Percentiles rank a stretch among this genome's conserved stretches.
Evolutionary conservation across 768 basidiomycete species (phyloP).

Genomic region (Suillus subluteus): DNA sequence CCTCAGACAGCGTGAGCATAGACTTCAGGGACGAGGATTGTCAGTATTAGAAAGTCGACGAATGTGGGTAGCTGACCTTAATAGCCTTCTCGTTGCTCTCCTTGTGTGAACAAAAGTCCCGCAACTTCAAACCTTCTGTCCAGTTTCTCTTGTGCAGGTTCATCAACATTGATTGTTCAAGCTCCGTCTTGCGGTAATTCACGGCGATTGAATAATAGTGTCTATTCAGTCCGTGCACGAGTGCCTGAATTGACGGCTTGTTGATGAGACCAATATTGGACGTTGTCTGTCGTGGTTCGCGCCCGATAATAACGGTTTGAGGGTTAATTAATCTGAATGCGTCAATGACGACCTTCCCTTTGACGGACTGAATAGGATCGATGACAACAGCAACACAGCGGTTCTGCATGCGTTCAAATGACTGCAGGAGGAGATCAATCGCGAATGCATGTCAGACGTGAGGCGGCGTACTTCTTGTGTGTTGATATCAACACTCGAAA

Average conservation of each 20-base stretch:
- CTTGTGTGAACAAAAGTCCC: constrained; percentile 89
- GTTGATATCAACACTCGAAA: constrained; percentile 98
- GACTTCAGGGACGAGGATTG: constrained; percentile 50
- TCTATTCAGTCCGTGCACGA: constrained; percentile 96
- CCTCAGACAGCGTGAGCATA: constrained; percentile 90
- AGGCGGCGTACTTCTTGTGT: constrained; percentile 81
- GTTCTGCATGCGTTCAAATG: constrained; percentile 91
- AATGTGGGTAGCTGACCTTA: constrained; percentile 63
- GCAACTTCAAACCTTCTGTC: constrained; percentile 94
- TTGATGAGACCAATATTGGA: constrained; percentile 99
- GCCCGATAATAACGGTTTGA: constrained; percentile 84
- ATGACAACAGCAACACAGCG: constrained; percentile 97
- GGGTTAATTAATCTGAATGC: constrained; percentile 98
- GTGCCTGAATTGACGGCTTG: constrained; percentile 98
- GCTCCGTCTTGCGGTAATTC: constrained; percentile 97
- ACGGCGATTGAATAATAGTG: constrained; percentile 99
- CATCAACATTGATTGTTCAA: constrained; percentile 98
- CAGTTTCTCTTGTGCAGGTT: constrained; percentile 99
- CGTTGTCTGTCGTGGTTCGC: constrained; percentile 96
- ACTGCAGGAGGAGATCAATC: constrained; percentile 49
- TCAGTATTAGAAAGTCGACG: constrained; percentile 24
- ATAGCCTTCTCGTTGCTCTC: constrained; percentile 90
- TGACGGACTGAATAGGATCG: constrained; percentile 98
- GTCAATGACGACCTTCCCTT: constrained; percentile 98
- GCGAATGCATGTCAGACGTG: constrained; percentile 19